These are phyloP conservation scores for Aspergillus sp. DNA, from an alignment of 2,329 filamentous ascomycete species.

Conservation along the genomic window DNA sequence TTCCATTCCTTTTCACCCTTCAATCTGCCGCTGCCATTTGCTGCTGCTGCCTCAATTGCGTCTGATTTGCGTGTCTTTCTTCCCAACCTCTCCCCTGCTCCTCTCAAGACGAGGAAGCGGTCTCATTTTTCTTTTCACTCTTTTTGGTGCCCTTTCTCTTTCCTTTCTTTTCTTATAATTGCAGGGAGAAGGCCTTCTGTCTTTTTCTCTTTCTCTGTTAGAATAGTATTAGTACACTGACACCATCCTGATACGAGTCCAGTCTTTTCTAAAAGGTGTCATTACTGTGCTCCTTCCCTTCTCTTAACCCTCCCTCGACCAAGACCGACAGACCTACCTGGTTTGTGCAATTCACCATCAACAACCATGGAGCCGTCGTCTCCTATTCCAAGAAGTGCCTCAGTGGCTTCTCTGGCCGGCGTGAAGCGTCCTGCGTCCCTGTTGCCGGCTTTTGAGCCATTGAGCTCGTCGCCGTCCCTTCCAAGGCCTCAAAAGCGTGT, in stretches of 20 bases:
- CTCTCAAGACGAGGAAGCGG: no score
- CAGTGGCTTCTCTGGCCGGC: conserved; percentile 29
- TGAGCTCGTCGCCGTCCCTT: conserved; percentile 41
- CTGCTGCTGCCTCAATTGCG: neutral
- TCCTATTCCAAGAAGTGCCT: conserved; percentile 22
- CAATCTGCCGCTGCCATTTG: neutral
- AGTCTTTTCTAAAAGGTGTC: no score
- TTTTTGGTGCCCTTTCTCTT: no score
- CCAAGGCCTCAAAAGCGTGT: conserved; percentile 42
- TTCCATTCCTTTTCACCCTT: neutral
- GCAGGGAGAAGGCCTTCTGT: neutral
- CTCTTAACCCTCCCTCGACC: conserved; percentile 6
- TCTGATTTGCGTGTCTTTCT: conserved; percentile 9
- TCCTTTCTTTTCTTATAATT: conserved; percentile 5
- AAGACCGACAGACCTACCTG: neutral
- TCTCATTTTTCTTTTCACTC: no score
- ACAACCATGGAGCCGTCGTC: conserved; percentile 35
- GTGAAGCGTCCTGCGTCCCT: conserved; percentile 41
- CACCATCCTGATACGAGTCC: neutral
- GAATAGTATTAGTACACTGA: neutral
- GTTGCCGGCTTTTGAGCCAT: conserved; percentile 43
- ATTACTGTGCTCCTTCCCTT: no score
- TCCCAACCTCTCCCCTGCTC: conserved; percentile 14
- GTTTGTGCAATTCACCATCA: neutral
- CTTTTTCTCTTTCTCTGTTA: conserved; percentile 1